phyloP scores from a whole-genome alignment of 1,139 yeast genomes.

The Geotrichum australiense region DNA sequence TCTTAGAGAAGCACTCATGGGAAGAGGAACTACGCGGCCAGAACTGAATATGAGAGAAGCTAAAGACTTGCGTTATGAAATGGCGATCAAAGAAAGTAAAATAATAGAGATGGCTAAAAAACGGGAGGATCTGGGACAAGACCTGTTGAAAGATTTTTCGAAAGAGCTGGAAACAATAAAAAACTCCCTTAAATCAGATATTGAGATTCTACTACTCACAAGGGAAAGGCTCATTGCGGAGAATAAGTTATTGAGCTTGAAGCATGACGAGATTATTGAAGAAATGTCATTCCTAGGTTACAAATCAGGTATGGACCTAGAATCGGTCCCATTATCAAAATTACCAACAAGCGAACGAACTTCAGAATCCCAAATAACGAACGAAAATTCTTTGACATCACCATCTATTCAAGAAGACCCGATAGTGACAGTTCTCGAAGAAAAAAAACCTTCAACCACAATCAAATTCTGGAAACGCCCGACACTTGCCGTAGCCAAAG shows the following conservation, averaged over 20 bases:
- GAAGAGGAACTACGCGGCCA: conserved; percentile 20
- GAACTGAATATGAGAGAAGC: conserved; percentile 24
- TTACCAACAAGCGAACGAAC: conserved; percentile 21
- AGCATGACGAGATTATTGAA: neutral
- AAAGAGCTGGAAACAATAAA: conserved; percentile 27
- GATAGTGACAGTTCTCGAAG: conserved; percentile 9
- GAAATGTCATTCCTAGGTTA: neutral
- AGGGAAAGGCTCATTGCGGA: conserved; percentile 31
- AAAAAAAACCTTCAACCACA: conserved; percentile 24
- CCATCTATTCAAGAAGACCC: conserved; percentile 1
- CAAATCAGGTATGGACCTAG: too few species aligned
- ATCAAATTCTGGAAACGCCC: conserved; percentile 35
- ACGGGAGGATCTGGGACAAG: conserved; percentile 19
- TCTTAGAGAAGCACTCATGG: conserved; percentile 3
- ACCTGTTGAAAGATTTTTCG: conserved; percentile 25
- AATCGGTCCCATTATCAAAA: conserved; percentile 1
- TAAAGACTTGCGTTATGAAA: conserved; percentile 30
- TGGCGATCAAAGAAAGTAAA: conserved; percentile 29
- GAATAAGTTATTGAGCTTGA: conserved; percentile 27
- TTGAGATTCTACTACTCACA: conserved; percentile 28
- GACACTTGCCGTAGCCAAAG: conserved; percentile 28
- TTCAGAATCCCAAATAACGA: conserved; percentile 3
- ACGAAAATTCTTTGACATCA: conserved; percentile 3
- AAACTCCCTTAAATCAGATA: conserved; percentile 28
- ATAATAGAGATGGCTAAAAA: conserved; percentile 21